Base-by-base conservation (phyloP, 1,284 basidiomycete species). In the Marasmius sp. region DNA sequence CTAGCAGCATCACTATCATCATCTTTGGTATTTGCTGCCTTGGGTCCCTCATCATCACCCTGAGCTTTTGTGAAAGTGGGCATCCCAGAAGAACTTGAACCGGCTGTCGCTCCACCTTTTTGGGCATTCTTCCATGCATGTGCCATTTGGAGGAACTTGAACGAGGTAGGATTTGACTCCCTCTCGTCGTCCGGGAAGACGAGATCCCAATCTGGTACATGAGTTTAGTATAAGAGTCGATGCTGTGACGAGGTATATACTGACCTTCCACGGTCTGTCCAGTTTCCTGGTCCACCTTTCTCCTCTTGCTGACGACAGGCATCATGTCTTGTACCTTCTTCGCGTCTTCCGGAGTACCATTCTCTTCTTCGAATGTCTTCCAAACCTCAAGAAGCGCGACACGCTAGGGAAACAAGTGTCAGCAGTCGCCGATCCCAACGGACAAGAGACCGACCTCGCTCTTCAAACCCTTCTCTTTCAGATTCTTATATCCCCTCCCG, bases 141-240 rank as follows among this genome's bases (percentile, higher is more conserved):
- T 0, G 95, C 95, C 81, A 92, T 93, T 74, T 96, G 91, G 72
- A 97, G 80, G 81, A 96, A 94, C 72, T 95, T 95, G 88, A 95
- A 96, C 1, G 93, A 88, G 0, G 93, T 90, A 0, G 95, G 93
- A 71, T 97, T 96, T 50, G 91, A 86, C 70, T 96, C 94, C 60
- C 89, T 85, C 71, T 97, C 94, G 82, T 98, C 95, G 79, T 97
- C 95, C 37, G 94, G 88, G 75, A 97, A 98, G 22, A 95, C 89
- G 71, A 96, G 87, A 72, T 97, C 95, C 89, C 92, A 97, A 72
- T 96, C 94, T 94, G 71, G 16, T 33, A 59, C 41, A 58, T 41
- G 14, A 48, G 60, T 43, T 48, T 37, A 33, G 22, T 33, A 49
- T 38, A 37, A 38, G 38, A 47, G 9, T 58, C 14, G 47, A 16